Evolutionary conservation across 441 rosid species (phyloP), one percentile per base, ranked within the genome.

Genomic region (Pelargonium cotyledonis): DNA sequence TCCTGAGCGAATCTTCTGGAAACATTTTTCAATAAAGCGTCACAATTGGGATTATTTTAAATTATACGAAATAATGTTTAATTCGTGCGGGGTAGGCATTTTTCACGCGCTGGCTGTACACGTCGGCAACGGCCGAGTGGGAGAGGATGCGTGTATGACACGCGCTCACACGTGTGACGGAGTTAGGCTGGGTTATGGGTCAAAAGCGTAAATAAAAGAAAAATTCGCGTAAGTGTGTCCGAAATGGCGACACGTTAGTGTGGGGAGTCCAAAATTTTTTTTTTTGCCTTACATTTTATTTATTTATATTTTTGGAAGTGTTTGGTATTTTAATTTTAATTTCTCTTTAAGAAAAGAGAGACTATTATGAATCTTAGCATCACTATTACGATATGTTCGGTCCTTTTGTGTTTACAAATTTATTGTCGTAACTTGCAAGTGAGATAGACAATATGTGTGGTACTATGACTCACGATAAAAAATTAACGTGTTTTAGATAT

Each of bases 191-290:
- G 51, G 8, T 6, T 46, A 8, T 46, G 1, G n/a, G n/a, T n/a
- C n/a, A n/a, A n/a, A n/a, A n/a, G n/a, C 12, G 51, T 46, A 46
- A 46, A 46, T 46, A 46, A 46, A 46, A 0, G 12, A 3, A 46
- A 26, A 26, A 26, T 1, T 26, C 29, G 1, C 29, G 29, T 26
- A 7, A 47, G 1, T 9, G n/a, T 1, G 53, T 47, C 47, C 47
- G 29, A 43, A 2, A 3, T 43, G 1, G 47, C 47, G 77, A 75
- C 85, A 79, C 84, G 80, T 69, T 16, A 26, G 29, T 26, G 29
- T 26, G 29, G 29, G 29, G 29, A 2, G 29, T 26, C 29, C 29
- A 26, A 26, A 1, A 1, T 26, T 26, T 26, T 26, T 26, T 9
- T 26, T 7, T 26, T 1, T 2, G 1, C 2, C 2, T 5, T 38